Evolutionary conservation across 2,329 filamentous ascomycete species (phyloP).

Genomic region (Aureobasidium sp.): DNA sequence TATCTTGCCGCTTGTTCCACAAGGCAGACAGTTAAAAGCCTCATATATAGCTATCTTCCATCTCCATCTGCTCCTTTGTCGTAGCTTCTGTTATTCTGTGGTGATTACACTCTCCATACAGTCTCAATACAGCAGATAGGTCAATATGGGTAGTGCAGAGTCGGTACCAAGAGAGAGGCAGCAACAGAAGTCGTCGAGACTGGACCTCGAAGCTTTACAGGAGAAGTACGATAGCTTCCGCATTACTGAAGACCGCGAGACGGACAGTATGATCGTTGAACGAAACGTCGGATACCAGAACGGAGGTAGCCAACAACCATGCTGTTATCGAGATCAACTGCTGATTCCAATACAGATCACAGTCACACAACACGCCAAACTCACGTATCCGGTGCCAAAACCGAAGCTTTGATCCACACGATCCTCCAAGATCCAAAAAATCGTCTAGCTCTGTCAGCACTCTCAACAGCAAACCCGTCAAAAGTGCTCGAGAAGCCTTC

Average conservation of each 20-base stretch:
- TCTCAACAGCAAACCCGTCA: slow-evolving; percentile 59
- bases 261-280: slow-evolving; percentile 11
- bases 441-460: slow-evolving; percentile 66
- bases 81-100: neutral
- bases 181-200: neutral
- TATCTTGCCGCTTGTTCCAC: neutral
- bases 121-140: too few relatives aligned
- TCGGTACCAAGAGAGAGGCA: slow-evolving; percentile 3
- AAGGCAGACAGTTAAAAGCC: neutral
- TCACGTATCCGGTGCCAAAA: slow-evolving; percentile 21
- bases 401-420: slow-evolving; percentile 23
- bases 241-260: slow-evolving; percentile 19
- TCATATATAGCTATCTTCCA: neutral
- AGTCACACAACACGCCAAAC: neutral
- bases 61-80: neutral
- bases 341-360: neutral
- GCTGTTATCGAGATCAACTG: neutral
- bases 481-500: slow-evolving; percentile 57
- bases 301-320: neutral
- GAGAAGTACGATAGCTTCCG: slow-evolving; percentile 28
- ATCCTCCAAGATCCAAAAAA: slow-evolving; percentile 37
- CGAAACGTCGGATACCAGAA: neutral
- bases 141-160: slow-evolving; percentile 4
- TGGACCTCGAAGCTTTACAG: neutral
- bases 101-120: too few relatives aligned